Evolutionary conservation across 805 yeast species (phyloP).

Genomic region (Myxozyma vanderwaltii): DNA sequence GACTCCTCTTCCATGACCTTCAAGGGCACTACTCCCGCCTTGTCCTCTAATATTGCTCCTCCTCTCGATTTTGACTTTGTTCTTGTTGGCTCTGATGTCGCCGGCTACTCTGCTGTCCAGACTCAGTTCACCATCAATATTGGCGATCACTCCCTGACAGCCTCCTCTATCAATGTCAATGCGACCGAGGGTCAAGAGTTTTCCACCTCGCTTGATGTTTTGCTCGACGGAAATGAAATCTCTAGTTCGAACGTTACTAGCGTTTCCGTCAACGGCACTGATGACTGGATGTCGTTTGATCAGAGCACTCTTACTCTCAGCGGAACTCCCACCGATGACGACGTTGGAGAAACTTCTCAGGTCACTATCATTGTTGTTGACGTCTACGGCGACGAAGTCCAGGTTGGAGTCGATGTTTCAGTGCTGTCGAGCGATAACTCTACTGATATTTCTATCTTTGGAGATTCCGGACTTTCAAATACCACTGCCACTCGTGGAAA

Average conservation of each 20-base stretch:
- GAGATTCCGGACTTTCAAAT: constrained; percentile 53
- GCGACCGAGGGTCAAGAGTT: constrained; percentile 66
- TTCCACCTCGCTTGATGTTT: constrained; percentile 52
- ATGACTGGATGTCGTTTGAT: constrained; percentile 69
- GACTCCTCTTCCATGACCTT: constrained; percentile 63
- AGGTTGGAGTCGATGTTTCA: constrained; percentile 30
- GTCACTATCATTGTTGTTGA: constrained; percentile 51
- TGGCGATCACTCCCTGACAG: constrained; percentile 82
- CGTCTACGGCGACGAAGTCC: constrained; percentile 41
- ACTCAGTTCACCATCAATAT: constrained; percentile 71
- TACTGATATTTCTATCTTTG: constrained; percentile 47
- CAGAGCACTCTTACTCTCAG: constrained; percentile 60
- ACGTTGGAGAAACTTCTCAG: constrained; percentile 30
- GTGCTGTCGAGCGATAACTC: constrained; percentile 10
- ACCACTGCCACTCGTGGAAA: constrained; percentile 45
- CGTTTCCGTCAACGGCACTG: constrained; percentile 58
- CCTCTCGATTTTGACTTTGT: constrained; percentile 68
- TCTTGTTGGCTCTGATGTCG: constrained; percentile 76
- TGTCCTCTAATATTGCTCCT: constrained; percentile 86
- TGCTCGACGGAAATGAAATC: constrained; percentile 61
- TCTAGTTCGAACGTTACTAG: constrained; percentile 55
- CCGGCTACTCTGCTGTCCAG: constrained; percentile 70
- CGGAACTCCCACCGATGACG: constrained; percentile 64
- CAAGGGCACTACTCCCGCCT: constrained; percentile 84
- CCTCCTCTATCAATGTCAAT: constrained; percentile 57